A percentile compares a stretch with the other conserved stretches of the same genome.
Evolutionary conservation across 163 green algal species (phyloP).

Genomic region (Prototheca cutis): DNA sequence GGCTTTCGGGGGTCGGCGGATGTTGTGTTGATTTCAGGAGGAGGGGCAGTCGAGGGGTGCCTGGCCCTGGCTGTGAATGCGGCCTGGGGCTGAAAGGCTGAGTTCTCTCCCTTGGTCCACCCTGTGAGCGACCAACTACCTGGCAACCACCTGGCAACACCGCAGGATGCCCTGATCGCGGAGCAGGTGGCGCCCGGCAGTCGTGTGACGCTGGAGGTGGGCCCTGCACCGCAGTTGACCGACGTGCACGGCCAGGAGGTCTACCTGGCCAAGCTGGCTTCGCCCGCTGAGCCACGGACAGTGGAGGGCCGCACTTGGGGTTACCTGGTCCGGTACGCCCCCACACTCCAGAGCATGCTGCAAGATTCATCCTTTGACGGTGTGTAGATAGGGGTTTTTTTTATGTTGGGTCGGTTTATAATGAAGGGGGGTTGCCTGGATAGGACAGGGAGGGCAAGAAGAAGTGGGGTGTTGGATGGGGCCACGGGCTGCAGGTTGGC

Average conservation of each 20-base stretch:
- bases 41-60: too few relatives aligned
- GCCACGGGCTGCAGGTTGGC: too few relatives aligned
- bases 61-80: too few relatives aligned
- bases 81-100: too few relatives aligned
- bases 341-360: slow-evolving; percentile 48
- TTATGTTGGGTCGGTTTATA: too few relatives aligned
- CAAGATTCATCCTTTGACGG: slow-evolving; percentile 47
- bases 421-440: too few relatives aligned
- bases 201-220: slow-evolving; percentile 50
- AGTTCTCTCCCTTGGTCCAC: neutral
- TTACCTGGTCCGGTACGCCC: slow-evolving; percentile 67
- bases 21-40: neutral
- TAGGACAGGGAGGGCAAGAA: too few relatives aligned
- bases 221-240: slow-evolving; percentile 5
- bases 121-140: too few relatives aligned
- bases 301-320: slow-evolving; percentile 73
- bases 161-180: slow-evolving; percentile 26
- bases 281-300: slow-evolving; percentile 43
- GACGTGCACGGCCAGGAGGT: slow-evolving; percentile 5
- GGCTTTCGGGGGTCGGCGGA: too few relatives aligned
- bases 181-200: slow-evolving; percentile 21
- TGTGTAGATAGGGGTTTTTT: too few relatives aligned
- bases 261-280: slow-evolving; percentile 8
- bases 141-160: too few relatives aligned
- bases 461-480: too few relatives aligned